phyloP scores from a whole-genome alignment of 139 green algal species.

The Eudorina sp. region DNA sequence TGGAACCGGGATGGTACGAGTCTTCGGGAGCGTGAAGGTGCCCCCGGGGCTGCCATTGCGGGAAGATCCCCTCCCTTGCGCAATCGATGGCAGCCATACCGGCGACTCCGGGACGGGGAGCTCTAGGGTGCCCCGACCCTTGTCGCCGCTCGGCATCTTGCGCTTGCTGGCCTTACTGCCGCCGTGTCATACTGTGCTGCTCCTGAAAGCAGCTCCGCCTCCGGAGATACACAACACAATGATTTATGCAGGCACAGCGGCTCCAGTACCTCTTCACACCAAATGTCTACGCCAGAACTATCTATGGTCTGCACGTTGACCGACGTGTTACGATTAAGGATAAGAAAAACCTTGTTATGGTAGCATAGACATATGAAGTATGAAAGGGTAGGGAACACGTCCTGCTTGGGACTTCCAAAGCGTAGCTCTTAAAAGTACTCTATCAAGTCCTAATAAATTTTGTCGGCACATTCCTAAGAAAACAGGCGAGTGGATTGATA shows the following conservation, averaged over 20 bases:
- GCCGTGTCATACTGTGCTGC: neutral
- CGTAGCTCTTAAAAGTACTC: no score
- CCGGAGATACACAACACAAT: neutral
- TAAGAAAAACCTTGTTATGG: no score
- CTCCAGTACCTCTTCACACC: neutral
- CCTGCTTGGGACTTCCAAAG: no score
- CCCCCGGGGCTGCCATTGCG: neutral
- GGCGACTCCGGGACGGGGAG: conserved; percentile 53
- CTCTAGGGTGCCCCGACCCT: conserved; percentile 47
- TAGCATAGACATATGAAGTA: no score
- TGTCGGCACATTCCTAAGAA: no score
- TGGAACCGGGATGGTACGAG: conserved; percentile 47
- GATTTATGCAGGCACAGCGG: neutral
- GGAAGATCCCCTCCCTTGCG: neutral
- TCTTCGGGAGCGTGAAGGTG: conserved; percentile 53
- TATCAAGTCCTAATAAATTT: no score
- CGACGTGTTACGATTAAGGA: no score
- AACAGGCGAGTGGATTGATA: no score
- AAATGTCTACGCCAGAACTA: neutral
- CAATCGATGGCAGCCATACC: conserved; percentile 55
- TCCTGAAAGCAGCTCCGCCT: neutral
- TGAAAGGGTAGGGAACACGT: no score
- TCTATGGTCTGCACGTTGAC: neutral
- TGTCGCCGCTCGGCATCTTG: conserved; percentile 37
- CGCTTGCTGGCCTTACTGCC: neutral